Conservation (phyloP, 768 basidiomycete genomes). For the Pisolithus marmoratus region DNA sequence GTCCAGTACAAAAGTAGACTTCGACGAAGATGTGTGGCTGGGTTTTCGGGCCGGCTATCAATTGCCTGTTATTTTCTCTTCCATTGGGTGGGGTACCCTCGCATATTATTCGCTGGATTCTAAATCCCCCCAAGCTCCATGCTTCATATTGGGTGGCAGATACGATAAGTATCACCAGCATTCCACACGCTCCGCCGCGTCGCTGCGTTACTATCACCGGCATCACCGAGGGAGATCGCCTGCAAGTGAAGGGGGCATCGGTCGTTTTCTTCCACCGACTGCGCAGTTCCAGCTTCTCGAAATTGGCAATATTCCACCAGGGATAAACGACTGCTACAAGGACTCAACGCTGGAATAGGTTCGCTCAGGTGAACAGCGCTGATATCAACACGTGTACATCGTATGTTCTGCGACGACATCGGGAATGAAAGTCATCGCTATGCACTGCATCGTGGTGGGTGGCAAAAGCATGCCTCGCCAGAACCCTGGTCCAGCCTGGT, state of each 20-base stretch:
- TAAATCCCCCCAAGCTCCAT: neutral
- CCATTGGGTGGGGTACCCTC: neutral
- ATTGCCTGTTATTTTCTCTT: neutral
- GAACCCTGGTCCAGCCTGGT: neutral
- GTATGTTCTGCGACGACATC: neutral
- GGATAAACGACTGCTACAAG: neutral
- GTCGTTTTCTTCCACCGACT: neutral
- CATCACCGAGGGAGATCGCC: neutral
- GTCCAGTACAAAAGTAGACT: too few species aligned
- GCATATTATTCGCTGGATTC: neutral
- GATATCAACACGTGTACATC: neutral
- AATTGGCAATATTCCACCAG: too few species aligned
- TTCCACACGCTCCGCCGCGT: neutral
- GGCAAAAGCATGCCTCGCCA: neutral
- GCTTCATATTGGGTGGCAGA: neutral
- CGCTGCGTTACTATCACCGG: neutral
- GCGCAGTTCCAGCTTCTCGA: too few species aligned
- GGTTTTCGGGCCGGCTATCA: neutral
- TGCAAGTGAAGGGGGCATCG: too few species aligned
- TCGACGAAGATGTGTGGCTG: too few species aligned
- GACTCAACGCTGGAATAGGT: neutral
- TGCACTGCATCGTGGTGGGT: neutral
- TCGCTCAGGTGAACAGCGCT: neutral
- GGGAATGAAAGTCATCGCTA: neutral
- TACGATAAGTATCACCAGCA: neutral